Conservation (phyloP, 1,284 basidiomycete species). For the Gomphus sp. region DNA sequence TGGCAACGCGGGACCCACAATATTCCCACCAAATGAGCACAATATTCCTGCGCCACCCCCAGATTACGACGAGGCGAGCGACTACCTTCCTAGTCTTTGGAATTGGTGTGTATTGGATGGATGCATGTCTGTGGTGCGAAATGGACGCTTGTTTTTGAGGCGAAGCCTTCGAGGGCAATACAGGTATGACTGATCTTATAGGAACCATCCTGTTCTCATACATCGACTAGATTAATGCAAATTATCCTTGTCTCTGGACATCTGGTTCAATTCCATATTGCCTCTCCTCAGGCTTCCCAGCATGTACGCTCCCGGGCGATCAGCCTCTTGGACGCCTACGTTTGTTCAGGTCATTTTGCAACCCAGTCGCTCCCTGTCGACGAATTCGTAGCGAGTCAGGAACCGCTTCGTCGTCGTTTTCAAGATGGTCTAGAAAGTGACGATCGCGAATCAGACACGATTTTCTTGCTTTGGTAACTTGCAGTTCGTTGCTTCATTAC, state of each 20-base stretch:
- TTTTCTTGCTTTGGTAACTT: conserved; percentile 62
- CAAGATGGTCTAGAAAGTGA: conserved; percentile 71
- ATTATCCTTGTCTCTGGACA: conserved; percentile 58
- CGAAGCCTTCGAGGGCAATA: conserved; percentile 60
- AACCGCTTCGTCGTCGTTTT: conserved; percentile 55
- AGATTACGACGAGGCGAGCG: conserved; percentile 41
- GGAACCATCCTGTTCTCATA: conserved; percentile 7
- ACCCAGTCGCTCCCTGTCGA: conserved; percentile 45
- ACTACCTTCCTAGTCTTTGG: conserved; percentile 55
- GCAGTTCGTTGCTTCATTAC: neutral
- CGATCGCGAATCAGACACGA: conserved; percentile 65
- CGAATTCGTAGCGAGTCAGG: conserved; percentile 41
- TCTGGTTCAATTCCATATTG: conserved; percentile 54
- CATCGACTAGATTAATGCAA: conserved; percentile 46
- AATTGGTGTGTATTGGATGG: conserved; percentile 74
- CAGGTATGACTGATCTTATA: conserved; percentile 35
- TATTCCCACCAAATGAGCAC: conserved; percentile 24
- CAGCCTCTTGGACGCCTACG: conserved; percentile 64
- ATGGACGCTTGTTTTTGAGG: conserved; percentile 63
- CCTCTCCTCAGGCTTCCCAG: conserved; percentile 39
- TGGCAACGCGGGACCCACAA: conserved; percentile 47
- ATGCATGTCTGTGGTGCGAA: conserved; percentile 63
- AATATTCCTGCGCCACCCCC: conserved; percentile 38
- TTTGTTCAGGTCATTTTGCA: conserved; percentile 70
- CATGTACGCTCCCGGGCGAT: conserved; percentile 37